A percentile compares a stretch with the other conserved stretches of the same genome.
phyloP scores from a whole-genome alignment of 1,139 yeast species.

The Zygosaccharomyces sapae region DNA sequence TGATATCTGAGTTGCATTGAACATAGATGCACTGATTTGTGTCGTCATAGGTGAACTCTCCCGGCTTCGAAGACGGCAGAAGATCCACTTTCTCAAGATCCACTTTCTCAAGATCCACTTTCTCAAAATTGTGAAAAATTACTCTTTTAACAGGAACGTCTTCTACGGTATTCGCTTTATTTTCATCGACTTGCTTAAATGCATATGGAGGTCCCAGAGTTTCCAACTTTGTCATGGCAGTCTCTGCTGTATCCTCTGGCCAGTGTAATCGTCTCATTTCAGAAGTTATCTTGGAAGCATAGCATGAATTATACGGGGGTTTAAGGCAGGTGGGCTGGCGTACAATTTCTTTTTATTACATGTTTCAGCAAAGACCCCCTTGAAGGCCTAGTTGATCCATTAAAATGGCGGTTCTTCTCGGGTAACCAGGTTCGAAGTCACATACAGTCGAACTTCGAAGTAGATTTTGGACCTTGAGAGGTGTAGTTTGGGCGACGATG shows the following conservation, averaged over 20 bases:
- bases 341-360: conserved; percentile 43
- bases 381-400: conserved; percentile 49
- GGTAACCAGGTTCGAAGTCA: conserved; percentile 13
- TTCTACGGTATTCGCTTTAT: conserved; percentile 28
- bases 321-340: conserved; percentile 16
- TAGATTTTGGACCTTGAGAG: conserved; percentile 37
- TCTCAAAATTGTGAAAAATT: conserved; percentile 40
- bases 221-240: conserved; percentile 45
- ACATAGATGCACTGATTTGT: conserved; percentile 36
- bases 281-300: conserved; percentile 54
- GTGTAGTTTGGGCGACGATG: conserved; percentile 56
- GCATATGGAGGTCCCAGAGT: conserved; percentile 61
- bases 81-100: too few relatives aligned
- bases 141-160: conserved; percentile 43
- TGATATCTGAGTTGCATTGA: conserved; percentile 43
- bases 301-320: conserved; percentile 41
- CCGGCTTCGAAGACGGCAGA: conserved; percentile 33
- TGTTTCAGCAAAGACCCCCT: conserved; percentile 59
- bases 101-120: neutral
- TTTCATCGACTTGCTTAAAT: conserved; percentile 40
- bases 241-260: conserved; percentile 39
- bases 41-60: conserved; percentile 41
- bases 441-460: conserved; percentile 14
- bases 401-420: conserved; percentile 22
- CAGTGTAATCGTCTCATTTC: conserved; percentile 46